Base-by-base conservation (phyloP, 1,284 basidiomycete species). In the Marasmius fiardii region DNA sequence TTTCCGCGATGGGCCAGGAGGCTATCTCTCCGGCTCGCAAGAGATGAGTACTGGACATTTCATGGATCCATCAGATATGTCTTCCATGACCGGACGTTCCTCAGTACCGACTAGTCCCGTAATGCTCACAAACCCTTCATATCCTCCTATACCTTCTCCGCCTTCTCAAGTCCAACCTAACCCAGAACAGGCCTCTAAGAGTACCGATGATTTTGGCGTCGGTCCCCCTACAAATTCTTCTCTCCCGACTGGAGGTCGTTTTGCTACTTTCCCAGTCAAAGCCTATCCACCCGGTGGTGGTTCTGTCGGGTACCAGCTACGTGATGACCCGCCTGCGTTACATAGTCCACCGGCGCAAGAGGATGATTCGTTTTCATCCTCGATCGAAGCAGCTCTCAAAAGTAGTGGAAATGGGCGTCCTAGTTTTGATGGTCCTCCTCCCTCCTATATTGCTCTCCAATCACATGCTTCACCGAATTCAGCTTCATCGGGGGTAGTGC, bases 261-360 rank as follows among this genome's bases (percentile, higher is more conserved):
- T 85, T 60, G 80, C 82, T 31, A 84, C 83, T 0, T 82, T 85
- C 71, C 84, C 84, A 0, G 74, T 78, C 16, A 73, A 68, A 55
- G 31, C 43, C 35, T 16, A 18, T 28, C 23, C 26, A 33, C 26
- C 10, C n/a, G n/a, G n/a, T 31, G 23, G 12, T 7, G 33, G 44
- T n/a, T 20, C 24, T 12, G 28, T 16, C 12, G 51, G 60, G 10
- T 60, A 58, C 37, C 58, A 61, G 24, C 43, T 58, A 21, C 52
- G 54, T 23, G 63, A 58, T 50, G 61, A 57, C 26, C 39, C 56
- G n/a, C 39, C 55, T 0, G n/a, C 20, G 16, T 35, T 49, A 28
- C 20, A 60, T 26, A 64, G 69, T 16, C 24, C 11, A 66, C 67
- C 41, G 64, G 64, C 10, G 57, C 60, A 14, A 65, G 28, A 70